A percentile compares a stretch with the other conserved stretches of the same genome.
Conservation (phyloP, 2,329 filamentous ascomycete genomes). For the Fusarium hostae region DNA sequence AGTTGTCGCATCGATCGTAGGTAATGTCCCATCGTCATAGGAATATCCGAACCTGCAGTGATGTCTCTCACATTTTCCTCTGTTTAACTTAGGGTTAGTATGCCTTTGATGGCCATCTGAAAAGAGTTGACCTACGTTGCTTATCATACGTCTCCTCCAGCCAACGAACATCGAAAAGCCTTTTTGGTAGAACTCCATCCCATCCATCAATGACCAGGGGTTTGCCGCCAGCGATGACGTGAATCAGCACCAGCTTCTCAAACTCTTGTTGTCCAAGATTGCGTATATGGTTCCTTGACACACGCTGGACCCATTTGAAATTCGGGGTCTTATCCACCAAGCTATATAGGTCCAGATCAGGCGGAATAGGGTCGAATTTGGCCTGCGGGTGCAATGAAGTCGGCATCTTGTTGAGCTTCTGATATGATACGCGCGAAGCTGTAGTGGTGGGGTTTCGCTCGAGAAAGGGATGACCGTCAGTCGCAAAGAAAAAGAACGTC, state of each 20-base stretch:
- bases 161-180: conserved; percentile 85
- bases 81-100: conserved; percentile 51
- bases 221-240: conserved; percentile 86
- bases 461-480: neutral
- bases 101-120: neutral
- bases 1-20: conserved; percentile 86
- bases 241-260: conserved; percentile 83
- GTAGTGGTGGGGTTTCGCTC: conserved; percentile 11
- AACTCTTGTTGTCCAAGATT: conserved; percentile 81
- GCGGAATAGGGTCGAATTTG: conserved; percentile 90
- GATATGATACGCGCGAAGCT: conserved; percentile 12
- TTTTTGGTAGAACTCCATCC: conserved; percentile 76
- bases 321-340: conserved; percentile 84
- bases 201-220: conserved; percentile 93
- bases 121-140: conserved; percentile 68
- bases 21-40: conserved; percentile 90
- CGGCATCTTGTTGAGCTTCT: conserved; percentile 69
- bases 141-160: conserved; percentile 80
- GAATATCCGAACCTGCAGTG: conserved; percentile 75
- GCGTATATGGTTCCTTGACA: conserved; percentile 82
- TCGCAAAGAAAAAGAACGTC: neutral
- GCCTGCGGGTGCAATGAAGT: conserved; percentile 79
- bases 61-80: conserved; percentile 90
- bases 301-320: conserved; percentile 86
- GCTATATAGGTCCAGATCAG: conserved; percentile 79